phyloP scores from a whole-genome alignment of 371 early-diverging fungal genomes.

The Hamiltosporidium tvaerminnensis region DNA sequence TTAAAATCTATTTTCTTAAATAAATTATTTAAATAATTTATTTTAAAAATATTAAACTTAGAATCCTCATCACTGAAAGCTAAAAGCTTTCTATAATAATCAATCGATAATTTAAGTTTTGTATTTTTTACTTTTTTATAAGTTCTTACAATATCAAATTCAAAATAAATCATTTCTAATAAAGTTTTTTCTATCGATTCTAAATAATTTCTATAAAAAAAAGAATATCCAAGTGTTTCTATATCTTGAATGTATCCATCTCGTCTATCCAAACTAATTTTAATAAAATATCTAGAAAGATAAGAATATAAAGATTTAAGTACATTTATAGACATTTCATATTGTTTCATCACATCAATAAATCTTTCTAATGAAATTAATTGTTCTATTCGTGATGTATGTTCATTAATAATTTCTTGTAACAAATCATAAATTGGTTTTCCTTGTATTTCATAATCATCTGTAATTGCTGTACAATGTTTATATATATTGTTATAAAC shows the following conservation, averaged over 20 bases:
- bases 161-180: slow-evolving; percentile 21
- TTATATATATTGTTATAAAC: slow-evolving; percentile 30
- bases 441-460: slow-evolving; percentile 24
- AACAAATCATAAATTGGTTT: slow-evolving; percentile 20
- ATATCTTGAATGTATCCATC: slow-evolving; percentile 12
- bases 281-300: slow-evolving; percentile 28
- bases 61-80: slow-evolving; percentile 6
- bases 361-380: slow-evolving; percentile 10
- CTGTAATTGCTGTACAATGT: slow-evolving; percentile 21
- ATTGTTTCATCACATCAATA: background rate
- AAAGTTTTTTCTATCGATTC: slow-evolving; percentile 12
- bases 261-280: slow-evolving; percentile 6
- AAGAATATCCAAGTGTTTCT: slow-evolving; percentile 8
- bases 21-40: slow-evolving; percentile 14
- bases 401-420: background rate
- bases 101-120: slow-evolving; percentile 4
- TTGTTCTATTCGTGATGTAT: slow-evolving; percentile 10
- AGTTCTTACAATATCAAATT: slow-evolving; percentile 8
- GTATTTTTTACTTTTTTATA: slow-evolving; percentile 4
- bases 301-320: slow-evolving; percentile 20
- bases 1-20: slow-evolving; percentile 1
- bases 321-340: slow-evolving; percentile 1
- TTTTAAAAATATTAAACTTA: slow-evolving; percentile 11
- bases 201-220: slow-evolving; percentile 23
- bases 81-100: slow-evolving; percentile 5